A percentile compares a stretch with the other conserved stretches of the same genome.
Conservation (phyloP, 805 yeast species). For the Ogataea zsoltii region DNA sequence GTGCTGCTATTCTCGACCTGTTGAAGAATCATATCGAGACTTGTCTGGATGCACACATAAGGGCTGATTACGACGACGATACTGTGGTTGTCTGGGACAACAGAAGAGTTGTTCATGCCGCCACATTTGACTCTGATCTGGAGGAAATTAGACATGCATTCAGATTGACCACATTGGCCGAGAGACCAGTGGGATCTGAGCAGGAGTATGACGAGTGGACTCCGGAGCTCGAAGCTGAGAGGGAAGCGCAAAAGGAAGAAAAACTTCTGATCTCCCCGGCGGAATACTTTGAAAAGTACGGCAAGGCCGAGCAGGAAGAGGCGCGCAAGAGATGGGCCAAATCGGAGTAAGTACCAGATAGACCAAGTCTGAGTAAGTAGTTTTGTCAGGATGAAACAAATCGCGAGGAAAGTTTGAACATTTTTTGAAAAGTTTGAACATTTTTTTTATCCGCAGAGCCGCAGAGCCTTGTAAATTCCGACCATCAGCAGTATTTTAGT, state of each 20-base stretch:
- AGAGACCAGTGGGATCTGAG: slow-evolving; percentile 47
- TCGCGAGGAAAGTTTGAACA: too few species aligned
- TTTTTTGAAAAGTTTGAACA: too few species aligned
- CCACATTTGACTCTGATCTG: slow-evolving; percentile 63
- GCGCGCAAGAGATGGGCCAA: too few species aligned
- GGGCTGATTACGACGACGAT: slow-evolving; percentile 66
- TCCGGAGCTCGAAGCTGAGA: slow-evolving; percentile 18
- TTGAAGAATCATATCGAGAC: slow-evolving; percentile 50
- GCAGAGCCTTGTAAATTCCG: neutral
- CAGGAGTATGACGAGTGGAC: slow-evolving; percentile 27
- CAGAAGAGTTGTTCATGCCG: slow-evolving; percentile 64
- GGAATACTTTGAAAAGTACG: slow-evolving; percentile 8
- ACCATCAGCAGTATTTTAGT: too few species aligned
- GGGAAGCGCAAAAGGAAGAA: neutral
- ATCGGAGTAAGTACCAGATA: too few species aligned
- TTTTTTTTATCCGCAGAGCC: neutral
- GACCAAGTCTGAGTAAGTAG: too few species aligned
- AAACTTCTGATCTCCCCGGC: slow-evolving; percentile 32
- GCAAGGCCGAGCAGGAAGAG: slow-evolving; percentile 1
- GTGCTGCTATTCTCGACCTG: slow-evolving; percentile 55
- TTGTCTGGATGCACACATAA: slow-evolving; percentile 56
- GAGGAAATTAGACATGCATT: slow-evolving; percentile 68
- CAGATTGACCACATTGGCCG: slow-evolving; percentile 69
- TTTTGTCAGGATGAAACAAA: too few species aligned
- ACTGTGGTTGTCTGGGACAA: slow-evolving; percentile 76